Evolutionary conservation across 2,329 filamentous ascomycete species (phyloP).

Genomic region (Penicillium psychrosexuale): DNA sequence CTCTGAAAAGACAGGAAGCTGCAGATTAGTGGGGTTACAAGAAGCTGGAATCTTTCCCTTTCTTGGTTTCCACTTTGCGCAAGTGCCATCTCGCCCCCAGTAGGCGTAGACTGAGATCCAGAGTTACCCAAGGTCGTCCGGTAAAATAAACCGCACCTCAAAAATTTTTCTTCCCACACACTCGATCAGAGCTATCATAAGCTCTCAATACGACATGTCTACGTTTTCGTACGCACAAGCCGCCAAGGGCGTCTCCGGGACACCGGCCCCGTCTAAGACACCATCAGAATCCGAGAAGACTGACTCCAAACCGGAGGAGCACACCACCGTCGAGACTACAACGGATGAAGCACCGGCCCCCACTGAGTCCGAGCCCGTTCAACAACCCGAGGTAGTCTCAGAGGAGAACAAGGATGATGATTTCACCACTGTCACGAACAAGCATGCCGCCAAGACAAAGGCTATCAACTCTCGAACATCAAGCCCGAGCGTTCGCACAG

Average conservation of each 20-base stretch:
- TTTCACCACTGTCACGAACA: constrained; percentile 29
- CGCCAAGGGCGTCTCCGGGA: constrained; percentile 70
- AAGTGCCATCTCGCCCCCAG: constrained; percentile 25
- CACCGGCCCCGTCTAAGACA: constrained; percentile 45
- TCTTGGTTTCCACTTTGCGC: constrained; percentile 25
- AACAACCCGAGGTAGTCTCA: constrained; percentile 40
- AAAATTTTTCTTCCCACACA: neutral
- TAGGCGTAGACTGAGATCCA: constrained; percentile 21
- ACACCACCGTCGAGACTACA: constrained; percentile 24
- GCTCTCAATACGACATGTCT: constrained; percentile 46
- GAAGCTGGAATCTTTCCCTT: constrained; percentile 24
- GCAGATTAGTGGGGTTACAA: constrained; percentile 31
- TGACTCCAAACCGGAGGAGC: constrained; percentile 31
- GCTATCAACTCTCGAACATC: constrained; percentile 42
- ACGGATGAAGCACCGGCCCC: constrained; percentile 28
- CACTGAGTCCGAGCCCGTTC: constrained; percentile 48
- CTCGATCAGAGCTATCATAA: constrained; percentile 38
- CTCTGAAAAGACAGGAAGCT: constrained; percentile 25
- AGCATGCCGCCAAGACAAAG: constrained; percentile 29
- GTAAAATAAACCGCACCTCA: constrained; percentile 24
- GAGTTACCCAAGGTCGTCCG: constrained; percentile 22
- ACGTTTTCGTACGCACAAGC: constrained; percentile 94
- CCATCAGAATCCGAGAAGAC: constrained; percentile 29
- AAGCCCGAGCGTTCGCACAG: constrained; percentile 53
- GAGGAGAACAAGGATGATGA: constrained; percentile 36